Evolutionary conservation across 2,329 filamentous ascomycete genomes (phyloP), one percentile per base, ranked within the genome.

Genomic region (Arthroderma uncinatum): DNA sequence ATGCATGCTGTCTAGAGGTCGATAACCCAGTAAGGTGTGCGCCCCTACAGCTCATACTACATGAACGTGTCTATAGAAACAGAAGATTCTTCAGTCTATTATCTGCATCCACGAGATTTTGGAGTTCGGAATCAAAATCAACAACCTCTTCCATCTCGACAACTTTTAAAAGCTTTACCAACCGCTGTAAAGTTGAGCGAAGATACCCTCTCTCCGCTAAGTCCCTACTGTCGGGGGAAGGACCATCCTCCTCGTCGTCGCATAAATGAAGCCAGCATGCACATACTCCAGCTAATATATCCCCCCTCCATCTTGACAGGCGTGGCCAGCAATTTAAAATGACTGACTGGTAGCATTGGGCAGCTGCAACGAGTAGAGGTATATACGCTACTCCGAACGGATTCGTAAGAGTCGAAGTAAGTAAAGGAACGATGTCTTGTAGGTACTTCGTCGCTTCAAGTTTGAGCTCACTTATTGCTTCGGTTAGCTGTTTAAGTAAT

Each of bases 281-380:
- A 36, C 79, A 76, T 1, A 89, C 61, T 0, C 80, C 82, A 62
- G 79, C 80, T 48, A 89, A 68, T 4, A 92, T 72, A 59, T 86
- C 82, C 2, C 79, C 81, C 28, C 81, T 74, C 73, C 87, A 84
- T 30, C 73, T 71, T 54, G 74, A 70, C 4, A 94, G 73, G 3
- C 89, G 77, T 9, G 87, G 85, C 83, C 89, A 90, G 58, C 81
- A 82, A 59, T 79, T 83, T 10, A 78, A 62, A 9, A 94, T 72
- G 12, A 85, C 72, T 0, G 74, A 71, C 55, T 82, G 78, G 21
- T 89, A 64, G 0, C 82, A 77, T 16, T 74, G 67, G 2, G 78
- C 68, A 0, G 82, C 78, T 0, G 79, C 74, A 0, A 76, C 55
- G 1, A 89, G 70, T 1, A 84, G 72, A 0, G 76, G 71, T 0